A percentile compares a stretch with the other conserved stretches of the same genome.
Conservation (phyloP, 2,329 filamentous ascomycete species). For the Alternaria tenuissima region DNA sequence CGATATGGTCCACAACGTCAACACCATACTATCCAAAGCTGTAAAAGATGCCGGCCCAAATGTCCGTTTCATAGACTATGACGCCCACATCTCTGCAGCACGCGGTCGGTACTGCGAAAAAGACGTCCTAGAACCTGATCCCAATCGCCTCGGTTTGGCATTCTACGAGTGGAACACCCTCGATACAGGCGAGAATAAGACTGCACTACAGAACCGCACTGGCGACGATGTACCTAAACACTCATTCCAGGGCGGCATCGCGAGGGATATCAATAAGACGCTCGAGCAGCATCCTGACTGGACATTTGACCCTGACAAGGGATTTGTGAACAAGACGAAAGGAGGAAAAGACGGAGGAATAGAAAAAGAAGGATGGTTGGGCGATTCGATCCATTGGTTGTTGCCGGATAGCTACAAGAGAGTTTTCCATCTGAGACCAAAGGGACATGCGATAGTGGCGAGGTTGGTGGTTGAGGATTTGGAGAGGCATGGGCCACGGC, state of each 20-base stretch:
- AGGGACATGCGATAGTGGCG: conserved; percentile 37
- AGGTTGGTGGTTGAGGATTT: background rate
- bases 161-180: conserved; percentile 47
- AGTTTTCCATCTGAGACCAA: conserved; percentile 38
- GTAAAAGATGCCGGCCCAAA: background rate
- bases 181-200: conserved; percentile 34
- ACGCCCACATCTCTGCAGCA: background rate
- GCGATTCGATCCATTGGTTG: conserved; percentile 38
- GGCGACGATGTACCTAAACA: conserved; percentile 18
- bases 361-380: background rate
- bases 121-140: conserved; percentile 7
- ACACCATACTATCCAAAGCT: conserved; percentile 8
- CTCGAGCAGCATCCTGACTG: conserved; percentile 37
- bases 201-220: conserved; percentile 25
- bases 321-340: conserved; percentile 32
- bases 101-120: conserved; percentile 1
- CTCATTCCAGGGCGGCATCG: conserved; percentile 38
- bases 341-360: background rate
- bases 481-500: background rate
- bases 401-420: conserved; percentile 43
- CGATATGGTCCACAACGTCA: conserved; percentile 36
- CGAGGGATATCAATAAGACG: conserved; percentile 33
- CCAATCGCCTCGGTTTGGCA: conserved; percentile 33
- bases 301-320: conserved; percentile 35
- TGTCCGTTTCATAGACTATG: background rate